Base-by-base conservation (phyloP, 1,139 yeast species). In the Suhomyces ambrosiae region DNA sequence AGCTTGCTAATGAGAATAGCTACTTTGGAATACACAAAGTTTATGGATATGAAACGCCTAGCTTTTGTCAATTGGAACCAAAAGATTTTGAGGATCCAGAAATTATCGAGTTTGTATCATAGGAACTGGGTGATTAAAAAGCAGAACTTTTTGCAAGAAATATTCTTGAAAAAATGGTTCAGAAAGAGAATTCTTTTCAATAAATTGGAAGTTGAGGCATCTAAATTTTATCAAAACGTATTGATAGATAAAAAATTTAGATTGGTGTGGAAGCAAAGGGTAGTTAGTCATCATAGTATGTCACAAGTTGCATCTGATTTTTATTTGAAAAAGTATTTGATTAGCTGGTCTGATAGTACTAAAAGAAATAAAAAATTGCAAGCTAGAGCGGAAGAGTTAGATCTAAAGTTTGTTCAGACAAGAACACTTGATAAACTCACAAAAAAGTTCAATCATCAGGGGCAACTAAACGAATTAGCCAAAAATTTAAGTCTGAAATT, bases 1-100 rank as follows among this genome's bases (percentile, higher is more conserved):
- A 56, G 71, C 0, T 21, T 62, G 3, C 39, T 65, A 18, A 67
- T 67, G 72, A 49, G 61, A 27, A 47, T 51, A 8, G 55, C 69
- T 7, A 39, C 47, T 3, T 24, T 37, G n/a, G 58, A 56, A 23
- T 52, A 41, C 16, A 34, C 37, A 11, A 29, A 33, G 3, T 33
- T 40, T 5, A 3, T 16, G 3, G 13, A 27, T 3, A 11, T 40
- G 7, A 43, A 40, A n/a, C 33, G 29, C 9, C 16, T 29, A 25
- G 32, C 12, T 4, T 45, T 53, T 16, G 18, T 30, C 3, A 35
- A 29, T 10, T 54, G 59, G 60, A 32, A n/a, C 3, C 22, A 37
- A 7, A 38, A 35, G 29, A 7, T 32, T 8, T 9, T 7, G 7
- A 26, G 19, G 8, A 9, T 37, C 4, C 15, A 29, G 13, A 15